Evolutionary conservation across 31 red algal species (phyloP).

Genomic region (Asparagopsis taxiformis): DNA sequence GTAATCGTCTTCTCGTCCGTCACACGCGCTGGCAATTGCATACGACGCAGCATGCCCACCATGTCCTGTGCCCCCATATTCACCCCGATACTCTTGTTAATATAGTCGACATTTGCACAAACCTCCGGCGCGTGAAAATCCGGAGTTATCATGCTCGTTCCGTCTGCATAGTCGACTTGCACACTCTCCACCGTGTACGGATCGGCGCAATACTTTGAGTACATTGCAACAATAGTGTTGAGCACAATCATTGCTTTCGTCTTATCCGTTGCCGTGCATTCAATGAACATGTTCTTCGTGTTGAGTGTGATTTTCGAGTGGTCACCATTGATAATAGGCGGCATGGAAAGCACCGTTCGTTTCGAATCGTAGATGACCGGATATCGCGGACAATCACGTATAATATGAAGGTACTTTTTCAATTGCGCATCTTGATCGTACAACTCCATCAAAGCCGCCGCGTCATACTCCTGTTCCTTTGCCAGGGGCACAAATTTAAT

Average conservation of each 20-base stretch:
- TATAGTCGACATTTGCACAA: constrained; percentile 62
- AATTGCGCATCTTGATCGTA: constrained; percentile 92
- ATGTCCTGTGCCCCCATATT: constrained; percentile 60
- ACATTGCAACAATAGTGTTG: constrained; percentile 86
- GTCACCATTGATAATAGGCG: constrained; percentile 99
- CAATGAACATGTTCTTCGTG: constrained; percentile 96
- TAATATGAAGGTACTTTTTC: constrained; percentile 89
- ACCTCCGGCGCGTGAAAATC: constrained; percentile 61
- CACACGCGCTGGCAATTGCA: constrained; percentile 73
- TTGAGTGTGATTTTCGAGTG: constrained; percentile 81
- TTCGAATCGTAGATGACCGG: constrained; percentile 88
- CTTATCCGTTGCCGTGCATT: constrained; percentile 97
- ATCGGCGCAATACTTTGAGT: constrained; percentile 74
- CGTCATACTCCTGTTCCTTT: constrained; percentile 72
- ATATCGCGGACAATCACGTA: constrained; percentile 71
- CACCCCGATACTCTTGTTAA: constrained; percentile 65
- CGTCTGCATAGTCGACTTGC: constrained; percentile 69
- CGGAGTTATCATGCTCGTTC: constrained; percentile 73
- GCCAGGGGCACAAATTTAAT: constrained; percentile 87
- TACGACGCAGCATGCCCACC: constrained; percentile 53
- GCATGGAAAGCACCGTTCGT: constrained; percentile 88
- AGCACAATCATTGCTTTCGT: constrained; percentile 92
- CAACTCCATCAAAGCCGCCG: constrained; percentile 66
- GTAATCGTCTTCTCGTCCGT: constrained; percentile 48
- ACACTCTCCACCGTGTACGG: constrained; percentile 92